These are phyloP conservation scores for Phtheirospermum japonicum DNA, from an alignment of 257 asterid genomes.

Conservation along the genomic window DNA sequence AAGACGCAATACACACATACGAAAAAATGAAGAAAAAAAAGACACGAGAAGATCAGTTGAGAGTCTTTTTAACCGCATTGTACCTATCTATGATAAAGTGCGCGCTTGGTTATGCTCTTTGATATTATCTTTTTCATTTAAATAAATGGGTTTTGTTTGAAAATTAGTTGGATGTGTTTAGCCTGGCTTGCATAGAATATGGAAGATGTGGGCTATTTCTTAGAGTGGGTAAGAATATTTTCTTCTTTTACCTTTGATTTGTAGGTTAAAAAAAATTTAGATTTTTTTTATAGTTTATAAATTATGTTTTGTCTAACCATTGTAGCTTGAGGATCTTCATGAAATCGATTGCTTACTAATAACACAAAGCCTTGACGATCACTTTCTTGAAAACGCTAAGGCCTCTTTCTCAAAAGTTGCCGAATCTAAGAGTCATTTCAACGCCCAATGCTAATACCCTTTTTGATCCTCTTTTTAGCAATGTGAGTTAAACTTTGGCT, in stretches of 20 bases:
- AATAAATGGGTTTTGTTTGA: neutral
- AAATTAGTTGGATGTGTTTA: constrained; percentile 45
- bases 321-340: constrained; percentile 89
- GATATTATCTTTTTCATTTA: neutral
- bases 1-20: too few species aligned
- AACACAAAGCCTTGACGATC: constrained; percentile 97
- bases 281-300: neutral
- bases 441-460: constrained; percentile 81
- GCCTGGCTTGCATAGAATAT: constrained; percentile 47
- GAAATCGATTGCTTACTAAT: constrained; percentile 73
- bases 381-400: constrained; percentile 75
- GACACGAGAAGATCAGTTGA: too few species aligned
- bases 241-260: too few species aligned
- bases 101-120: constrained; percentile 1
- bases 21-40: too few species aligned
- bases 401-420: constrained; percentile 75
- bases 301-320: constrained; percentile 27
- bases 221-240: constrained; percentile 45
- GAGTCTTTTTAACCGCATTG: constrained; percentile 53
- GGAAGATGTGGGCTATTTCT: constrained; percentile 62
- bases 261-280: too few species aligned
- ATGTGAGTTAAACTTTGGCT: constrained; percentile 45
- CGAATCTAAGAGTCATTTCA: constrained; percentile 66
- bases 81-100: constrained; percentile 62
- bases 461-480: constrained; percentile 74